A percentile compares a stretch with the other conserved stretches of the same genome.
phyloP scores from a whole-genome alignment of 495 filamentous ascomycete genomes.

The Trichoderma asperelloides region DNA sequence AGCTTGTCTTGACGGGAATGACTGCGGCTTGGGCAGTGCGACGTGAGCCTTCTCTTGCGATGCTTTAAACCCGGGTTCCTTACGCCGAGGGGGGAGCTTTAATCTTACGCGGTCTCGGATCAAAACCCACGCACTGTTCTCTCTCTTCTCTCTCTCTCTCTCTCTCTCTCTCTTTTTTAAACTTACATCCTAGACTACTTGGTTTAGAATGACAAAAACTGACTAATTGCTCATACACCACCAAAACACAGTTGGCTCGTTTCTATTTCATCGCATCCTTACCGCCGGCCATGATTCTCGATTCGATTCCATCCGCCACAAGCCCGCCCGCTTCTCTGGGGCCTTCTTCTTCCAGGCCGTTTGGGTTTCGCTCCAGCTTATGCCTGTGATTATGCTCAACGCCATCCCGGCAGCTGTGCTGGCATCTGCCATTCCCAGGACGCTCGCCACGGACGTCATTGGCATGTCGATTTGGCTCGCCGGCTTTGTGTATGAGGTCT shows the following conservation, averaged over 20 bases:
- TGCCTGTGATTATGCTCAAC: conserved; percentile 53
- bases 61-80: background rate
- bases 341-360: conserved; percentile 52
- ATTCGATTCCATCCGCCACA: conserved; percentile 50
- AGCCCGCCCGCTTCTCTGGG: conserved; percentile 41
- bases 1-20: conserved; percentile 47
- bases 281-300: conserved; percentile 48
- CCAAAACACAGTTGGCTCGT: conserved; percentile 42
- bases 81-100: background rate
- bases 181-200: background rate
- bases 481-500: conserved; percentile 49
- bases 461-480: conserved; percentile 45
- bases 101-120: background rate
- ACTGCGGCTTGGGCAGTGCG: conserved; percentile 50
- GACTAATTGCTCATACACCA: conserved; percentile 4
- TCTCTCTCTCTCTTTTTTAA: background rate
- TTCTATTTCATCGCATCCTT: conserved; percentile 48
- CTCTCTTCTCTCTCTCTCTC: too few relatives aligned
- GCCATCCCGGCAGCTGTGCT: conserved; percentile 42
- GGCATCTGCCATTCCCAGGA: conserved; percentile 23
- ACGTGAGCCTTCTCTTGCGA: conserved; percentile 27
- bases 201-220: background rate
- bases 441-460: conserved; percentile 40
- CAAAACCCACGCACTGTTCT: background rate
- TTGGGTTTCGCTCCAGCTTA: conserved; percentile 52